Evolutionary conservation across 1,284 basidiomycete genomes (phyloP).

Genomic region (Irpex sp.): DNA sequence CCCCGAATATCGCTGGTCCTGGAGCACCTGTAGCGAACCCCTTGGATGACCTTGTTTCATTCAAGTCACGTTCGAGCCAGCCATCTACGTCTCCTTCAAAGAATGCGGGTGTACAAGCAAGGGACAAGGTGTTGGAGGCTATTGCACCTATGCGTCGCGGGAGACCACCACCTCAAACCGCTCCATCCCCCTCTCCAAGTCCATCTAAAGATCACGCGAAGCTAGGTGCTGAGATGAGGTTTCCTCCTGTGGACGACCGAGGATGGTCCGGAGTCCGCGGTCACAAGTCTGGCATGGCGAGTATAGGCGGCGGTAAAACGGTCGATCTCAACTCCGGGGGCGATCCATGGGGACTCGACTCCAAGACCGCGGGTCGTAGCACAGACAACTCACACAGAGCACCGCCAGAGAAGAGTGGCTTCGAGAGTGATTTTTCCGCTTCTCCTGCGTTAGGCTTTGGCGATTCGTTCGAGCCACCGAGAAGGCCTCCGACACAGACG

Average conservation of each 20-base stretch:
- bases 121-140: conserved; percentile 71
- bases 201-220: conserved; percentile 29
- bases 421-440: conserved; percentile 27
- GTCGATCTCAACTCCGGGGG: conserved; percentile 25
- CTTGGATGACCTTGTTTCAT: conserved; percentile 40
- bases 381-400: background rate
- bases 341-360: conserved; percentile 47
- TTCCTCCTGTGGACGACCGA: conserved; percentile 46
- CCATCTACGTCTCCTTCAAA: conserved; percentile 25
- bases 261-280: conserved; percentile 46
- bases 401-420: conserved; percentile 17
- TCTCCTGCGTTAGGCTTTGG: conserved; percentile 55
- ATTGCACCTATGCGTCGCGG: conserved; percentile 78
- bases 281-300: conserved; percentile 32
- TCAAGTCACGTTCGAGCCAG: conserved; percentile 26
- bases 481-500: conserved; percentile 8
- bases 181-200: conserved; percentile 35
- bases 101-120: conserved; percentile 58
- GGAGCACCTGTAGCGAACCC: conserved; percentile 30
- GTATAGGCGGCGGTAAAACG: conserved; percentile 24
- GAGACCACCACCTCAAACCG: conserved; percentile 40
- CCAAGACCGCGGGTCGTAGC: conserved; percentile 15
- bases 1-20: conserved; percentile 21
- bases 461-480: conserved; percentile 39
- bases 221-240: conserved; percentile 35